A percentile compares a stretch with the other conserved stretches of the same genome.
These are phyloP conservation scores for Rhizopus delemar DNA, from an alignment of 371 early-diverging fungal species.

Conservation along the genomic window DNA sequence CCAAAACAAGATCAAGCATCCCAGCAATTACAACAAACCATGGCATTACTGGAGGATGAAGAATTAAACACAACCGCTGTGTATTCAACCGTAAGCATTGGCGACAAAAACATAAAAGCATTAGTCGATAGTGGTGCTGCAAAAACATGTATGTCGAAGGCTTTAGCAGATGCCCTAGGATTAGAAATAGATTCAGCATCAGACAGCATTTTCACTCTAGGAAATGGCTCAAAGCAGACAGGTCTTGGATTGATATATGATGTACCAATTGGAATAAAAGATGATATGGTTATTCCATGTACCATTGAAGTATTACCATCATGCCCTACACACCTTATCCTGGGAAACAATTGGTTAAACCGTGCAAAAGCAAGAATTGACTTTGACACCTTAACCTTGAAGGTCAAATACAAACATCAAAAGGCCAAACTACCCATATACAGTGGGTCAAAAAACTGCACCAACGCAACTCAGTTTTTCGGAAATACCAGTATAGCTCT, in stretches of 20 bases:
- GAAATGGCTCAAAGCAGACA: slow-evolving; percentile 10
- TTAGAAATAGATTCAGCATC: slow-evolving; percentile 4
- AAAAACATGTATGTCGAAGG: slow-evolving; percentile 4
- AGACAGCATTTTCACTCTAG: not conserved
- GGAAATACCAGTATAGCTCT: no score
- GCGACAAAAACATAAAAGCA: not conserved
- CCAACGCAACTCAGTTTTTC: no score
- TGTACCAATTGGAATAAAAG: not conserved
- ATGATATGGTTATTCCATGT: not conserved
- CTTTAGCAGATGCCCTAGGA: not conserved
- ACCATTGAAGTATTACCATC: slow-evolving; percentile 7
- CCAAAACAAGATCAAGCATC: no score
- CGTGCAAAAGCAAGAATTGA: not conserved
- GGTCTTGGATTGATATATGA: slow-evolving; percentile 7
- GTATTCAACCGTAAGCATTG: not conserved
- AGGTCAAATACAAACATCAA: not conserved
- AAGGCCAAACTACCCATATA: not conserved
- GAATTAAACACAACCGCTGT: slow-evolving; percentile 7
- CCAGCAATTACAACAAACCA: no score
- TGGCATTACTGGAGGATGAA: not conserved
- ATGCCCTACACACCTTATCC: not conserved
- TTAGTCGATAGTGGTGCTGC: slow-evolving; percentile 4
- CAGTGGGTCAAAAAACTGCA: no score
- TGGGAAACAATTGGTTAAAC: slow-evolving; percentile 6
- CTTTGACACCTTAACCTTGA: not conserved